phyloP scores from a whole-genome alignment of 305 asterid species.

The Galium porrigens region DNA sequence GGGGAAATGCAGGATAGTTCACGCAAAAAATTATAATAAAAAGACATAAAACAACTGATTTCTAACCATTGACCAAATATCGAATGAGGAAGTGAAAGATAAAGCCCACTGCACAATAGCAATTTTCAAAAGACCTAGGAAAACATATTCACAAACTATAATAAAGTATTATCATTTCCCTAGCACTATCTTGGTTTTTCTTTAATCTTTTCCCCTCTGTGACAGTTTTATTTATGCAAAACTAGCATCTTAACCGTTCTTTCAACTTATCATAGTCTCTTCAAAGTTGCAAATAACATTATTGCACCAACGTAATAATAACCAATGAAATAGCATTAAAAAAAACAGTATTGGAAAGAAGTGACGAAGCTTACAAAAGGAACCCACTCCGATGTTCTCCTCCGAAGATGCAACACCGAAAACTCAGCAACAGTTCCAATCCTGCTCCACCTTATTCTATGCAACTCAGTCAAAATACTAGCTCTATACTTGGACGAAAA shows the following conservation, averaged over 20 bases:
- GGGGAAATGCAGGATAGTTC: neutral
- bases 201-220: neutral
- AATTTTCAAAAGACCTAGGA: neutral
- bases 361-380: slow-evolving; percentile 12
- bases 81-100: neutral
- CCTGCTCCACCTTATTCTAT: slow-evolving; percentile 71
- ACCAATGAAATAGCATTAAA: neutral
- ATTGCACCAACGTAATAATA: neutral
- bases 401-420: slow-evolving; percentile 62
- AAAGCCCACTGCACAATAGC: neutral
- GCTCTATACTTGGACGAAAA: slow-evolving; percentile 76
- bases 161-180: neutral
- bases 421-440: slow-evolving; percentile 55
- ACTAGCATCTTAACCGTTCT: neutral
- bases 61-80: neutral
- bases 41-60: neutral
- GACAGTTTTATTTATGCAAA: neutral
- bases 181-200: neutral
- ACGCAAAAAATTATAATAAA: neutral
- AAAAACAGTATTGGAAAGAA: neutral
- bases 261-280: neutral
- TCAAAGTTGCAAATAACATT: neutral
- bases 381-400: slow-evolving; percentile 13
- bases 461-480: slow-evolving; percentile 79
- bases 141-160: neutral